Evolutionary conservation across 2,329 filamentous ascomycete genomes (phyloP).

Genomic region (Curvularia hawaiiensis): DNA sequence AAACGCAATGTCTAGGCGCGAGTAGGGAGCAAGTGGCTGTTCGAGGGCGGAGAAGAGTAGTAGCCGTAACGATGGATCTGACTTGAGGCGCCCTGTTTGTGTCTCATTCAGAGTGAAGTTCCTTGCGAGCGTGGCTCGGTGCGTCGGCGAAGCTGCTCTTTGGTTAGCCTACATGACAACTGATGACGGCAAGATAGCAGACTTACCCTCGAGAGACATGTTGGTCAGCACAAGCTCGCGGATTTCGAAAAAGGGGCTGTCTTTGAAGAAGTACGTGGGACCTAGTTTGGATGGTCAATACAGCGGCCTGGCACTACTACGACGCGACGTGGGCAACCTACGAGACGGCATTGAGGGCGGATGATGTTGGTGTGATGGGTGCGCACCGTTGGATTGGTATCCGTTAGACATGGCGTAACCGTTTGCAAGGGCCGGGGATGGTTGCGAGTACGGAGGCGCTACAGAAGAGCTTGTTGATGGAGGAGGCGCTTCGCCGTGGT

Average conservation of each 20-base stretch:
- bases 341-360: constrained; percentile 22
- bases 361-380: constrained; percentile 23
- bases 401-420: constrained; percentile 32
- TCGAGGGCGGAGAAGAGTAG: constrained; percentile 84
- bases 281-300: constrained; percentile 33
- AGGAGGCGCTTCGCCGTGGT: constrained; percentile 48
- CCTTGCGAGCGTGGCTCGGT: constrained; percentile 63
- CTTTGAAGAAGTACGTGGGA: constrained; percentile 63
- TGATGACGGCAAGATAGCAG: constrained; percentile 41
- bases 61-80: constrained; percentile 68
- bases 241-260: constrained; percentile 85
- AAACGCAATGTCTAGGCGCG: constrained; percentile 74
- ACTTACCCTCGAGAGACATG: constrained; percentile 77
- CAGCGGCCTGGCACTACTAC: constrained; percentile 6
- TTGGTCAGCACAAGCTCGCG: constrained; percentile 67
- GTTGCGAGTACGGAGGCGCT: constrained; percentile 22
- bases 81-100: constrained; percentile 60
- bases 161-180: constrained; percentile 11
- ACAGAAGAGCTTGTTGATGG: constrained; percentile 25
- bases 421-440: constrained; percentile 26
- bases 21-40: constrained; percentile 39
- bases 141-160: constrained; percentile 61
- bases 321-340: constrained; percentile 21
- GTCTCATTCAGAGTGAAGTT: constrained; percentile 63
- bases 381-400: constrained; percentile 17